Percentiles rank a stretch among this genome's conserved stretches.
Evolutionary conservation across 768 basidiomycete genomes (phyloP).

Genomic region (Pulveroboletus sp.): DNA sequence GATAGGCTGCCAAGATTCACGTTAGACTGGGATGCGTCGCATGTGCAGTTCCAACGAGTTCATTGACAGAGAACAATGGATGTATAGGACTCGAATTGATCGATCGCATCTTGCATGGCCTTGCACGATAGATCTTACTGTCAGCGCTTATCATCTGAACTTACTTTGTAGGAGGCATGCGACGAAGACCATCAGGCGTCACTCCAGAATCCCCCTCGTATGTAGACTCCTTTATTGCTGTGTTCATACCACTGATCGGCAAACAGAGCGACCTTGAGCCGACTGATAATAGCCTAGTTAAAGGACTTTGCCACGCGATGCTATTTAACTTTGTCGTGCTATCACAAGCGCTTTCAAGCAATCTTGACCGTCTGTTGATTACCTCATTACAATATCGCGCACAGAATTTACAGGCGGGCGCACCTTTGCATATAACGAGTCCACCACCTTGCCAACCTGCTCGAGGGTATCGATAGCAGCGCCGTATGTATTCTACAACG

Average conservation of each 20-base stretch:
- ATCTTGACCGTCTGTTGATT: slow-evolving; percentile 41
- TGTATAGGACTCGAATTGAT: too few species aligned
- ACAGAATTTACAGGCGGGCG: background rate
- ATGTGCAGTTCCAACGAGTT: too few species aligned
- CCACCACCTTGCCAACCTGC: slow-evolving; percentile 92
- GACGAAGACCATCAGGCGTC: too few species aligned
- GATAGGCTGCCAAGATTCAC: too few species aligned
- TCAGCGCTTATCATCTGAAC: too few species aligned
- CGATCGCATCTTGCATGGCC: too few species aligned
- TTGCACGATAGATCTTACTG: too few species aligned
- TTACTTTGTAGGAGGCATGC: too few species aligned
- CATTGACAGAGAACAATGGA: too few species aligned
- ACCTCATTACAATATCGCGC: background rate
- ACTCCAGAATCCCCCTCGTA: too few species aligned
- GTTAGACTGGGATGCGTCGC: too few species aligned
- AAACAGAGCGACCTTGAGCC: background rate
- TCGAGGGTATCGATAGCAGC: slow-evolving; percentile 87
- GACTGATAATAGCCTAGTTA: background rate
- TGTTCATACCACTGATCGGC: background rate
- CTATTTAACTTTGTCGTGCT: background rate
- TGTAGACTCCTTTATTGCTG: background rate
- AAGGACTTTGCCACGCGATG: background rate
- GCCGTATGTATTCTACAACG: slow-evolving; percentile 74
- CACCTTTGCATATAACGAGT: slow-evolving; percentile 87
- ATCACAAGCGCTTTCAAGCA: slow-evolving; percentile 25